Percentiles rank a stretch among this genome's conserved stretches.
Evolutionary conservation across 2,329 filamentous ascomycete genomes (phyloP).

Genomic region (Claviceps africana): DNA sequence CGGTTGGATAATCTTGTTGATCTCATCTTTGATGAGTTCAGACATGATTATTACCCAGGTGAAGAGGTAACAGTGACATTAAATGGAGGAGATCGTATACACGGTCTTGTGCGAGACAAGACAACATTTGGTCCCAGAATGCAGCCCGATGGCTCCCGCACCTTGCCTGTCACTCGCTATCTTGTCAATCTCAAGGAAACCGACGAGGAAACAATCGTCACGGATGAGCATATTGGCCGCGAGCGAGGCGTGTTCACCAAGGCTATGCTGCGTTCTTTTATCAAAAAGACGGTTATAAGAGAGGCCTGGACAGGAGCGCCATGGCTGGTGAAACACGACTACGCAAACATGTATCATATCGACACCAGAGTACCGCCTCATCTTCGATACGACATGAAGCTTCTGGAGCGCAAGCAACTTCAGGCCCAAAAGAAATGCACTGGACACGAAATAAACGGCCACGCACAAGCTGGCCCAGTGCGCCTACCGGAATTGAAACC

Average conservation of each 20-base stretch:
- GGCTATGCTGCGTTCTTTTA: slow-evolving; percentile 80
- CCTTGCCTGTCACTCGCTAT: slow-evolving; percentile 63
- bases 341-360: slow-evolving; percentile 74
- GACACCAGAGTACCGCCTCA: slow-evolving; percentile 75
- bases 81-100: slow-evolving; percentile 51
- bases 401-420: slow-evolving; percentile 60
- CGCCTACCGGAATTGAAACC: slow-evolving; percentile 63
- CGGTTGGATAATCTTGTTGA: slow-evolving; percentile 73
- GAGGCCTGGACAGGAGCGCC: slow-evolving; percentile 94
- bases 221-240: slow-evolving; percentile 68
- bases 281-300: slow-evolving; percentile 84
- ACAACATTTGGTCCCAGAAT: slow-evolving; percentile 52
- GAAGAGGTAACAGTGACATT: slow-evolving; percentile 67
- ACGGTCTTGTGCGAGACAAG: slow-evolving; percentile 74
- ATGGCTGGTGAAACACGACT: slow-evolving; percentile 81
- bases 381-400: slow-evolving; percentile 66
- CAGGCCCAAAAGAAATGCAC: slow-evolving; percentile 51
- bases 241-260: slow-evolving; percentile 92
- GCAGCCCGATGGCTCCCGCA: slow-evolving; percentile 53
- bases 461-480: slow-evolving; percentile 30
- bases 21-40: slow-evolving; percentile 63
- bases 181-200: slow-evolving; percentile 61
- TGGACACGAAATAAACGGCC: slow-evolving; percentile 29
- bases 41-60: slow-evolving; percentile 79
- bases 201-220: slow-evolving; percentile 62